Evolutionary conservation across 2,329 filamentous ascomycete species (phyloP).

Genomic region (Chalaropsis thielavioides): DNA sequence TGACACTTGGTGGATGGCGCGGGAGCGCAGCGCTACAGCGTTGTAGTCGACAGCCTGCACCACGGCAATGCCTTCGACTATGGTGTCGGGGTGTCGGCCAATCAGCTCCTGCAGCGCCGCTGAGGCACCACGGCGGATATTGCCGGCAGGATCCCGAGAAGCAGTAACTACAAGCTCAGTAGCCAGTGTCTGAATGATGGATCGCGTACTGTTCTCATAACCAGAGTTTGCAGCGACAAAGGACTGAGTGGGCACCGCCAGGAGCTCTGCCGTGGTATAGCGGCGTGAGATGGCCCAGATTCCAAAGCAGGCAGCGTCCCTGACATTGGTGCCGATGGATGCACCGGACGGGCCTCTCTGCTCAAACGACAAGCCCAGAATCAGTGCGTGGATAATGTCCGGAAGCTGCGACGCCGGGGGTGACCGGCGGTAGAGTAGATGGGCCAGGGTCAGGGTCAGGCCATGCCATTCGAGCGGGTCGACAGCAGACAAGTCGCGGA

Average conservation of each 20-base stretch:
- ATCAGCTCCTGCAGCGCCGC: constrained; percentile 89
- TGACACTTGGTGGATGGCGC: constrained; percentile 68
- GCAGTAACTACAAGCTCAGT: constrained; percentile 69
- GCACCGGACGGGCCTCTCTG: constrained; percentile 73
- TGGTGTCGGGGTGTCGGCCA: constrained; percentile 76
- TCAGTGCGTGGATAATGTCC: constrained; percentile 59
- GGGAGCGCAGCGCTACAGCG: constrained; percentile 70
- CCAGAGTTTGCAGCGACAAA: constrained; percentile 28
- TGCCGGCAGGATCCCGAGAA: constrained; percentile 78
- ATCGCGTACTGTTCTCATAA: constrained; percentile 24
- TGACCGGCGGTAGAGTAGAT: constrained; percentile 73
- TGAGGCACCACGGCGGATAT: constrained; percentile 82
- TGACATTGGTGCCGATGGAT: constrained; percentile 75
- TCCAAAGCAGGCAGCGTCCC: constrained; percentile 91
- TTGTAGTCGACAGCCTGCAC: constrained; percentile 91
- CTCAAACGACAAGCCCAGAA: constrained; percentile 75
- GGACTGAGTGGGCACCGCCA: constrained; percentile 41
- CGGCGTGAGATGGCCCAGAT: constrained; percentile 84
- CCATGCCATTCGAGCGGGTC: constrained; percentile 85
- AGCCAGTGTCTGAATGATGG: constrained; percentile 62
- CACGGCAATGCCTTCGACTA: constrained; percentile 66
- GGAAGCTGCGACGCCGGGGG: constrained; percentile 56
- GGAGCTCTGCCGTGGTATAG: constrained; percentile 67
- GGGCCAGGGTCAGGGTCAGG: constrained; percentile 70
- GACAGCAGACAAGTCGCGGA: constrained; percentile 55